A percentile compares a stretch with the other conserved stretches of the same genome.
Conservation (phyloP, 441 rosid genomes). For the Metrosideros polymorpha region DNA sequence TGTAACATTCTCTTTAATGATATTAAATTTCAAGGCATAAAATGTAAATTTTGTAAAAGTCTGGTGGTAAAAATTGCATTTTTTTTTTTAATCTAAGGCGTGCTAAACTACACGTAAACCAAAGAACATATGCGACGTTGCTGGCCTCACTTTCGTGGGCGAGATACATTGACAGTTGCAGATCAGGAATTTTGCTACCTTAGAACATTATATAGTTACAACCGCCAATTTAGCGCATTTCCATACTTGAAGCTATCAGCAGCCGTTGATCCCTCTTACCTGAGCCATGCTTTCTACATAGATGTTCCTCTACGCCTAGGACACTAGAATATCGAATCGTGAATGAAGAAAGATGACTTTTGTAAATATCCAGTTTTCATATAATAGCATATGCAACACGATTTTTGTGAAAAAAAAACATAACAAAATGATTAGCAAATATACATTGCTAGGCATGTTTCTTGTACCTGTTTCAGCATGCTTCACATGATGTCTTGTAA, state of each 20-base stretch:
- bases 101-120: background rate
- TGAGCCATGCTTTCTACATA: background rate
- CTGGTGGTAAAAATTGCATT: background rate
- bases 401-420: background rate
- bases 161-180: background rate
- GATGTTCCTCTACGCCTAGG: background rate
- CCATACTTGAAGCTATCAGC: background rate
- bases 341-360: background rate
- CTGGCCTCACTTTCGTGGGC: background rate
- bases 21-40: background rate
- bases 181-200: background rate
- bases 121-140: background rate
- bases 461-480: background rate
- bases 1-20: background rate
- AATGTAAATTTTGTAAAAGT: background rate
- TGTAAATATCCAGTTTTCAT: background rate
- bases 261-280: background rate
- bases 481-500: background rate
- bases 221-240: background rate
- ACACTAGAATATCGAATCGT: background rate
- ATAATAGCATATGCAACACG: background rate
- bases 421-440: background rate
- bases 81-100: background rate
- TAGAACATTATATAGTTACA: background rate
- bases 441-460: background rate